Conservation (phyloP, 1,139 yeast species). For the Protomyces arabidopsidicola region DNA sequence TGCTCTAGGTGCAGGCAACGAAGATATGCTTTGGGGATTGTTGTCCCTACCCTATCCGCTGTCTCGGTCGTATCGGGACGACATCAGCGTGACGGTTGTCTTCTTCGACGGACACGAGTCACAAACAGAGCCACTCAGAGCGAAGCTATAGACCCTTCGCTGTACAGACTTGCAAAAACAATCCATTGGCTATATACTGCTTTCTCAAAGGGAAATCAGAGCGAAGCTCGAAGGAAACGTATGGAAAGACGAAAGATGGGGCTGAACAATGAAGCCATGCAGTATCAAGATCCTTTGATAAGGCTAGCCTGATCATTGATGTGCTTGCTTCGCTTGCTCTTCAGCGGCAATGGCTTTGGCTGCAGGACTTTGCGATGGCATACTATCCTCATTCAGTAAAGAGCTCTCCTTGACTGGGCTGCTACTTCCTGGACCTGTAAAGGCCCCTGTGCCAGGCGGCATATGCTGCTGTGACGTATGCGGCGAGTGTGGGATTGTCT, state of each 20-base stretch:
- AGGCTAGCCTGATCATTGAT: neutral
- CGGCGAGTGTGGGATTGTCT: constrained; percentile 41
- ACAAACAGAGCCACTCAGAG: neutral
- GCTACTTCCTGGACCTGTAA: constrained; percentile 22
- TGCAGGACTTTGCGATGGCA: constrained; percentile 22
- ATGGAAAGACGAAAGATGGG: neutral
- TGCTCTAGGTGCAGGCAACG: constrained; percentile 86
- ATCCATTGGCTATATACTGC: neutral
- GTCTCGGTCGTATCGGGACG: constrained; percentile 90
- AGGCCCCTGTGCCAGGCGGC: constrained; percentile 7
- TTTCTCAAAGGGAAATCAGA: neutral
- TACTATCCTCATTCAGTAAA: constrained; percentile 30
- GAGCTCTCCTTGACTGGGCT: constrained; percentile 35
- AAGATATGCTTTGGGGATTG: constrained; percentile 81
- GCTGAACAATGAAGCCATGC: neutral
- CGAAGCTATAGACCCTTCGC: constrained; percentile 3
- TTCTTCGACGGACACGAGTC: constrained; percentile 51
- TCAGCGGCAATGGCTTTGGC: constrained; percentile 19
- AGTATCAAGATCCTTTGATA: neutral
- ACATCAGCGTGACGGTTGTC: constrained; percentile 89
- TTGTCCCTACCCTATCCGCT: constrained; percentile 91
- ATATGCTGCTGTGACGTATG: constrained; percentile 7
- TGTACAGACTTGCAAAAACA: neutral
- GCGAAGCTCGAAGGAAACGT: neutral
- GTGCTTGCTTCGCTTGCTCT: neutral